Evolutionary conservation across 2,329 filamentous ascomycete species (phyloP).

Genomic region (Penicillium sclerotigenum): DNA sequence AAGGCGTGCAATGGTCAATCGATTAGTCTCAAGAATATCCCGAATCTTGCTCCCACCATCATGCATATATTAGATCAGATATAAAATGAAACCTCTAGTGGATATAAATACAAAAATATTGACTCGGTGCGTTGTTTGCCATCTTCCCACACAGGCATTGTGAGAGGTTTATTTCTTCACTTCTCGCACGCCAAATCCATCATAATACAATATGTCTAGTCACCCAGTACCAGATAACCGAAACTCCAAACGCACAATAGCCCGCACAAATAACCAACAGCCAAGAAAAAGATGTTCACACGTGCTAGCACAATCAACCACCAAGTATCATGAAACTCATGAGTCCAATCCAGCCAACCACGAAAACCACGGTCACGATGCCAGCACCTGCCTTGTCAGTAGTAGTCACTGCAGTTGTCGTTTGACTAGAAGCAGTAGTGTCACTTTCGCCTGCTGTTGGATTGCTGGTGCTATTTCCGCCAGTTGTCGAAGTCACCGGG

Average conservation of each 20-base stretch:
- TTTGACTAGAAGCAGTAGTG: neutral
- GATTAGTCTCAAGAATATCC: too few relatives aligned
- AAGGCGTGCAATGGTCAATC: too few relatives aligned
- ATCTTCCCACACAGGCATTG: neutral
- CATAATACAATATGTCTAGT: neutral
- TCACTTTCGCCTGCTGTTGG: conserved; percentile 34
- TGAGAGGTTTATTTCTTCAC: neutral
- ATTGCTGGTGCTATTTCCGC: conserved; percentile 53
- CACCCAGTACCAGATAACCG: neutral
- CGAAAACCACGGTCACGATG: conserved; percentile 36
- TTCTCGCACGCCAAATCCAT: neutral
- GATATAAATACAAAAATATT: neutral
- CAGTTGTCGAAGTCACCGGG: conserved; percentile 43
- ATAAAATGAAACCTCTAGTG: too few relatives aligned
- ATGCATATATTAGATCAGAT: too few relatives aligned
- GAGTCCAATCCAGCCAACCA: conserved; percentile 28
- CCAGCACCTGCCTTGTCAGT: conserved; percentile 40
- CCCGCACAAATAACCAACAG: neutral
- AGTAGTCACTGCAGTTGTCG: conserved; percentile 20
- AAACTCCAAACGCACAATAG: neutral
- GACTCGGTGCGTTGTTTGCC: neutral
- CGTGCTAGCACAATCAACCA: conserved; percentile 3
- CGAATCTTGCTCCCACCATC: too few relatives aligned
- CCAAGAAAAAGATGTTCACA: neutral
- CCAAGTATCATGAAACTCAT: conserved; percentile 36